A percentile compares a stretch with the other conserved stretches of the same genome.
Evolutionary conservation across 352 stramenopile species (phyloP).

Genomic region (Globisporangium carolinianum): DNA sequence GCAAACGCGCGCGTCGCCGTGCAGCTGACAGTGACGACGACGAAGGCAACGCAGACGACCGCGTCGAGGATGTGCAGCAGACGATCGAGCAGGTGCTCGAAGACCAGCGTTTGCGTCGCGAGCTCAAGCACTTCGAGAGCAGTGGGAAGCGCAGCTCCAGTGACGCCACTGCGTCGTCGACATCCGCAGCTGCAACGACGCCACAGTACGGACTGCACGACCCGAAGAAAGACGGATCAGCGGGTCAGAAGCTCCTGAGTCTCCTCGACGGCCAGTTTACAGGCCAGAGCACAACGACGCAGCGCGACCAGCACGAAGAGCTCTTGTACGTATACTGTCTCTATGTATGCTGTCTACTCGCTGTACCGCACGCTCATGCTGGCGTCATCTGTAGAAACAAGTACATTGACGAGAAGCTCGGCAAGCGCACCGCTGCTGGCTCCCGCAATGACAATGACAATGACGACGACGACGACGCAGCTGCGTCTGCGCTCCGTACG

Average conservation of each 20-base stretch:
- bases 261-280: constrained; percentile 81
- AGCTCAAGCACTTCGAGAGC: constrained; percentile 19
- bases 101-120: constrained; percentile 48
- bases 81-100: constrained; percentile 63
- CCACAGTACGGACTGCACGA: constrained; percentile 62
- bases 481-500: constrained; percentile 14
- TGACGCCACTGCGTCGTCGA: background rate
- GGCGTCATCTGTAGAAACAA: constrained; percentile 37
- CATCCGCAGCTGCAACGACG: background rate
- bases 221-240: constrained; percentile 60
- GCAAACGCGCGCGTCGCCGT: constrained; percentile 34
- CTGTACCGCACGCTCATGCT: too few species aligned
- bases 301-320: constrained; percentile 71
- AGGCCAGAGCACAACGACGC: constrained; percentile 47
- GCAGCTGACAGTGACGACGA: constrained; percentile 11
- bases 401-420: constrained; percentile 74
- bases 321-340: constrained; percentile 30
- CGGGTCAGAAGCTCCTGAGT: constrained; percentile 62
- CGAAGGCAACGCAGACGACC: constrained; percentile 9
- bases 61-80: constrained; percentile 32
- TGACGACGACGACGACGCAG: background rate
- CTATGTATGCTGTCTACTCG: background rate
- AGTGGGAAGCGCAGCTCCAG: constrained; percentile 3
- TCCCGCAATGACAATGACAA: background rate
- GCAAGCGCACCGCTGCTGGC: constrained; percentile 26